Evolutionary conservation across 2,329 filamentous ascomycete genomes (phyloP).

Genomic region (Akanthomyces uredinophilus): DNA sequence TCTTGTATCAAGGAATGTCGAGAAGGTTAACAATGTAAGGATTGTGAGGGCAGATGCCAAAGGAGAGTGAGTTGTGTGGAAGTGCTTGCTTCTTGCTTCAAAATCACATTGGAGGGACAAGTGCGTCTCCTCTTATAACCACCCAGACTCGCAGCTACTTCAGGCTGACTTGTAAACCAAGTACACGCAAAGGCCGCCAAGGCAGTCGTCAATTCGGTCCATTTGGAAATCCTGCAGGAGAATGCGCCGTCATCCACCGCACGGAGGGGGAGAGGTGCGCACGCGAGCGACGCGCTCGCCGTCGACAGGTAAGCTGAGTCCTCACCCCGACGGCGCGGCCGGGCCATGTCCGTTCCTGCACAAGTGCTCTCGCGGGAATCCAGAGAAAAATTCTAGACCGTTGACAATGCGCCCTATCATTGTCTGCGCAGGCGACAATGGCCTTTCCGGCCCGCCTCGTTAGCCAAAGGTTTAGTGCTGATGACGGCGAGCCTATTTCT

Average conservation of each 20-base stretch:
- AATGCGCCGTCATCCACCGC: neutral
- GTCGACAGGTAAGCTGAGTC: neutral
- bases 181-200: neutral
- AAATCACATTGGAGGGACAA: neutral
- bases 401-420: neutral
- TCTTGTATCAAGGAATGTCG: neutral
- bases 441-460: neutral
- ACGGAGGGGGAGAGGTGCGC: neutral
- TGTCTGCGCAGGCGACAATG: neutral
- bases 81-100: neutral
- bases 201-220: neutral
- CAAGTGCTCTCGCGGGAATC: neutral
- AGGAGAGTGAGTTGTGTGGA: neutral
- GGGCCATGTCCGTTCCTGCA: neutral
- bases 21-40: neutral
- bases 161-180: neutral
- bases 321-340: neutral
- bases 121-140: neutral
- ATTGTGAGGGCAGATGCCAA: neutral
- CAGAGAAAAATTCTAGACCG: neutral
- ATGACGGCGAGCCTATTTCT: neutral
- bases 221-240: neutral
- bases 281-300: neutral
- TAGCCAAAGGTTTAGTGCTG: slow-evolving; percentile 1
- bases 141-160: neutral